Evolutionary conservation across 257 asterid species (phyloP).

Genomic region (Rehmannia glutinosa): DNA sequence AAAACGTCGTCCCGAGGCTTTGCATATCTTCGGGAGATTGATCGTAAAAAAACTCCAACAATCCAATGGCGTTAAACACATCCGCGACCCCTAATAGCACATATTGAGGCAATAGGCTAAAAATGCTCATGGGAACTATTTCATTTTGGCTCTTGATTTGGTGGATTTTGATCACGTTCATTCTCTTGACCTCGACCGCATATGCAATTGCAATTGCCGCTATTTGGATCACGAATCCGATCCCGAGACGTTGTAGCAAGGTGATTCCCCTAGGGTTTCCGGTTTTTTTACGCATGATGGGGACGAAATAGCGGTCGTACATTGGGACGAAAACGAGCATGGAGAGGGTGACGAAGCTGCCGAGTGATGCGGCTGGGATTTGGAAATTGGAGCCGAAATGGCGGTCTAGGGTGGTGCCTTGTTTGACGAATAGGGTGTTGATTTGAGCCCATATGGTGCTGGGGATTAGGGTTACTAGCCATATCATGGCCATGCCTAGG

Average conservation of each 20-base stretch:
- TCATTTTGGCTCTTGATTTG: conserved; percentile 25
- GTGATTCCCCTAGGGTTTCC: conserved; percentile 78
- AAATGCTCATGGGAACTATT: conserved; percentile 68
- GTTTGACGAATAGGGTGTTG: conserved; percentile 86
- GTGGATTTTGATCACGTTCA: conserved; percentile 29
- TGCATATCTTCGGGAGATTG: conserved; percentile 89
- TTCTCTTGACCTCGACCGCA: conserved; percentile 42
- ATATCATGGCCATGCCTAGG: conserved; percentile 73
- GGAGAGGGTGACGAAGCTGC: conserved; percentile 75
- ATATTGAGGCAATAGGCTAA: conserved; percentile 65
- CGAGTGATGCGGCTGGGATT: conserved; percentile 80
- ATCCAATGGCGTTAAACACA: conserved; percentile 75
- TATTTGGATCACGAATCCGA: conserved; percentile 59
- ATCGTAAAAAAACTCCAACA: conserved; percentile 78
- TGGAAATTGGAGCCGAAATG: conserved; percentile 48
- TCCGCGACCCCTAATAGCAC: conserved; percentile 65
- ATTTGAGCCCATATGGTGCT: conserved; percentile 88
- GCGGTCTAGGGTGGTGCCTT: conserved; percentile 76
- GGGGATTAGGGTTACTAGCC: conserved; percentile 71
- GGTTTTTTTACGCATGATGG: conserved; percentile 50
- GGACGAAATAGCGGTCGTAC: conserved; percentile 73
- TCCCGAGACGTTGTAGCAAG: conserved; percentile 59
- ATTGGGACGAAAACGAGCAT: conserved; percentile 66
- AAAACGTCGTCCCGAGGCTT: conserved; percentile 79
- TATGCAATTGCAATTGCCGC: conserved; percentile 55